Evolutionary conservation across 2,329 filamentous ascomycete species (phyloP).

Genomic region (Nemania bipapillata): DNA sequence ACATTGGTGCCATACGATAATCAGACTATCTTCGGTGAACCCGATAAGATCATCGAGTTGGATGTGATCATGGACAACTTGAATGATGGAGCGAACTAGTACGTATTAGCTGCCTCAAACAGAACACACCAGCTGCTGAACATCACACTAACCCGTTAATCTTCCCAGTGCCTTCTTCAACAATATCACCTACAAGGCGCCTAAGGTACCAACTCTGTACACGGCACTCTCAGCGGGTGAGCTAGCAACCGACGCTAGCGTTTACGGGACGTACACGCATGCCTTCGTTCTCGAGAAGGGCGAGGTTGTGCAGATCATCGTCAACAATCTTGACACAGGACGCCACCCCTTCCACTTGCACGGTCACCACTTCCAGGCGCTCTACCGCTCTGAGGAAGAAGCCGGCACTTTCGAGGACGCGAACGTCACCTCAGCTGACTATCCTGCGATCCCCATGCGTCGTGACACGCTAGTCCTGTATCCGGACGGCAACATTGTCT

Average conservation of each 20-base stretch:
- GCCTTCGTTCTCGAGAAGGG: constrained; percentile 74
- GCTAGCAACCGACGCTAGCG: constrained; percentile 64
- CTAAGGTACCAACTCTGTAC: constrained; percentile 83
- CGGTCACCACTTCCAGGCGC: constrained; percentile 77
- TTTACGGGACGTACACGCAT: constrained; percentile 75
- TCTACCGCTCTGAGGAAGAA: constrained; percentile 69
- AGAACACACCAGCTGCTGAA: background rate
- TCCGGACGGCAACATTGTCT: constrained; percentile 73
- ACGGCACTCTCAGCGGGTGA: constrained; percentile 74
- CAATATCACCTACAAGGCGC: constrained; percentile 77
- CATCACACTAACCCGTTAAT: background rate
- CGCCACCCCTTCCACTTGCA: constrained; percentile 83
- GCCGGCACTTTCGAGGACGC: constrained; percentile 65
- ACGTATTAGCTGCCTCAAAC: constrained; percentile 56
- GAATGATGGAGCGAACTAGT: constrained; percentile 74
- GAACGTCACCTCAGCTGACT: constrained; percentile 58
- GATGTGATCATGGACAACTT: constrained; percentile 74
- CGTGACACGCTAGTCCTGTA: constrained; percentile 75
- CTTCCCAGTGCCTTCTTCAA: constrained; percentile 70
- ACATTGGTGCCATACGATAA: constrained; percentile 75
- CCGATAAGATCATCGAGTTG: constrained; percentile 72
- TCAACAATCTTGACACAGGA: constrained; percentile 79
- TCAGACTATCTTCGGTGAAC: constrained; percentile 67
- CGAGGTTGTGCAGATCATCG: constrained; percentile 75
- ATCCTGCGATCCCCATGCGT: constrained; percentile 68